Percentiles rank a stretch among this genome's conserved stretches.
These are phyloP conservation scores for Deuterostichococcus epilithicus DNA, from an alignment of 139 green algal species.

Conservation along the genomic window DNA sequence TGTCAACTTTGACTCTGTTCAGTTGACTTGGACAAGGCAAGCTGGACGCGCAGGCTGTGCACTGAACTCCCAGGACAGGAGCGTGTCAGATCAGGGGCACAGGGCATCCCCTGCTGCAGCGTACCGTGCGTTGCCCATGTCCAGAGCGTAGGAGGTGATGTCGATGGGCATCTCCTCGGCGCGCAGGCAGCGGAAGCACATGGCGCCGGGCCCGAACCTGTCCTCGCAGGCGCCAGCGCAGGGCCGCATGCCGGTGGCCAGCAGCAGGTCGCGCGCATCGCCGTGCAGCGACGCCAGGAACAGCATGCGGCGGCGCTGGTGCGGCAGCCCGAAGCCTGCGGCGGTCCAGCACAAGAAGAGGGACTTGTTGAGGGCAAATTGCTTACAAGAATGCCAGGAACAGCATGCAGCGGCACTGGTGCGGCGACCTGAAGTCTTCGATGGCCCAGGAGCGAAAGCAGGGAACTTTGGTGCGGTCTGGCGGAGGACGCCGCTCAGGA, in stretches of 20 bases:
- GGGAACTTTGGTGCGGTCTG: no score
- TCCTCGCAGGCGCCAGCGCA: constrained; percentile 33
- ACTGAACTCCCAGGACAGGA: no score
- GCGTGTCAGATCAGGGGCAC: no score
- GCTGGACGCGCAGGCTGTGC: no score
- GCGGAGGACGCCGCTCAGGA: no score
- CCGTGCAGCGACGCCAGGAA: constrained; percentile 78
- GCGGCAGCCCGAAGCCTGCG: constrained; percentile 80
- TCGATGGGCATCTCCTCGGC: not conserved
- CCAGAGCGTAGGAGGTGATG: constrained; percentile 59
- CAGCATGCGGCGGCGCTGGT: constrained; percentile 74
- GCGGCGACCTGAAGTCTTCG: constrained; percentile 76
- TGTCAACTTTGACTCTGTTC: no score
- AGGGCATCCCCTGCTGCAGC: no score
- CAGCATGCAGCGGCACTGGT: constrained; percentile 73
- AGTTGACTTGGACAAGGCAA: no score
- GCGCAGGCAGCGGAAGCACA: constrained; percentile 62
- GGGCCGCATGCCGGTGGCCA: constrained; percentile 28
- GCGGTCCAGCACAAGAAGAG: constrained; percentile 5
- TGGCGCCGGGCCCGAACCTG: constrained; percentile 21
- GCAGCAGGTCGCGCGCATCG: constrained; percentile 82
- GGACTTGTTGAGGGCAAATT: no score
- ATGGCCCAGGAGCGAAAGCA: not conserved
- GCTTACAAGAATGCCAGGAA: constrained; percentile 77
- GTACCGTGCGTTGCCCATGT: constrained; percentile 79